phyloP scores from a whole-genome alignment of 441 rosid species.

The Dalechampia spathulata region DNA sequence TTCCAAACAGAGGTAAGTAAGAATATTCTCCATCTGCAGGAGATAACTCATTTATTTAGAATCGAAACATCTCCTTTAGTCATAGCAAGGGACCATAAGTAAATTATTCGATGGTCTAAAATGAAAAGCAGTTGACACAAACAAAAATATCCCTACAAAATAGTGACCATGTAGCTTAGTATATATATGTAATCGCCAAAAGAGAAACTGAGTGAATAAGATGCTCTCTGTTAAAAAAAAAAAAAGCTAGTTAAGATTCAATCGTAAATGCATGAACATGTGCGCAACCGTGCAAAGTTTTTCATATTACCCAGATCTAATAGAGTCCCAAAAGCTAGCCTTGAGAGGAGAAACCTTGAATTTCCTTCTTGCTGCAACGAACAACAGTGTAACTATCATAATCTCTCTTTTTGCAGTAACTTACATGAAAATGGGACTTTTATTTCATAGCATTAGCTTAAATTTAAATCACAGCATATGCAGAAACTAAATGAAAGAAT shows the following conservation, averaged over 20 bases:
- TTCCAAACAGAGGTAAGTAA: background rate
- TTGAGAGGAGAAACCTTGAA: conserved; percentile 46
- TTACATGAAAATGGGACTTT: background rate
- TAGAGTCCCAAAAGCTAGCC: conserved; percentile 76
- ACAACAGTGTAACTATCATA: background rate
- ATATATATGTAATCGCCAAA: too few species aligned
- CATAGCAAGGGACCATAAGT: too few species aligned
- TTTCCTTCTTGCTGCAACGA: conserved; percentile 51
- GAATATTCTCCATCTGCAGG: too few species aligned
- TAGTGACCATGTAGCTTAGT: too few species aligned
- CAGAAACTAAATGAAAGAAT: too few species aligned
- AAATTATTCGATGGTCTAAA: too few species aligned
- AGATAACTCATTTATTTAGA: too few species aligned
- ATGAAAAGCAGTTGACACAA: too few species aligned
- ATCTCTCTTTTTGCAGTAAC: background rate
- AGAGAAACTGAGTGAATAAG: background rate
- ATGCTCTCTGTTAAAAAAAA: background rate
- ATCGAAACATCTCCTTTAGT: too few species aligned
- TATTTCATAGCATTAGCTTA: background rate
- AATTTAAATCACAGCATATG: background rate
- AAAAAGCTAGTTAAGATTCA: background rate
- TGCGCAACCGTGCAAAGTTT: background rate
- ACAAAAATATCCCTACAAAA: too few species aligned
- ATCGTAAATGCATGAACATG: background rate
- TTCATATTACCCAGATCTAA: conserved; percentile 63